Evolutionary conservation across 768 basidiomycete genomes (phyloP).

Genomic region (Russula abietina): DNA sequence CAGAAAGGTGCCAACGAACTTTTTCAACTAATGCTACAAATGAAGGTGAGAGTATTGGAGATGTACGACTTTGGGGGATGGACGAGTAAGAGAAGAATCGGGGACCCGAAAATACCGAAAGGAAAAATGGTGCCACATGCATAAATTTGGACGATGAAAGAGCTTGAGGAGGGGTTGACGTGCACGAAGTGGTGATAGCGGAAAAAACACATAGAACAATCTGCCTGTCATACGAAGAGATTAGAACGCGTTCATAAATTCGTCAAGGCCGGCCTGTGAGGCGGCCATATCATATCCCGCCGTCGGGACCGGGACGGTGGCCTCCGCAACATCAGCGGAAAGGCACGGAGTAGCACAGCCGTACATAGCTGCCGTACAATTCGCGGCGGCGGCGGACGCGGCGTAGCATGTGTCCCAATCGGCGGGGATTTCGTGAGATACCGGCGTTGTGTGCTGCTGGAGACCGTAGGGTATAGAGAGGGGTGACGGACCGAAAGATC

Average conservation of each 20-base stretch:
- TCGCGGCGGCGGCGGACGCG: background rate
- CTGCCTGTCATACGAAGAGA: background rate
- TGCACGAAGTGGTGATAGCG: background rate
- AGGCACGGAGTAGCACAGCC: background rate
- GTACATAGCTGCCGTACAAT: background rate
- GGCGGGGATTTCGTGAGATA: conserved; percentile 14
- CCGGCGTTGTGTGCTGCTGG: conserved; percentile 8
- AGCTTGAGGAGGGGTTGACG: too few relatives aligned
- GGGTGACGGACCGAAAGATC: conserved; percentile 9
- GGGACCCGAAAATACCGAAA: background rate
- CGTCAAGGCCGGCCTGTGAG: conserved; percentile 17
- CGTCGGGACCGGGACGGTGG: background rate
- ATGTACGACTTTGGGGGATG: background rate
- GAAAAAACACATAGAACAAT: background rate
- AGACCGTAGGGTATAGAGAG: conserved; percentile 17
- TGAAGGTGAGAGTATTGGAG: conserved; percentile 14
- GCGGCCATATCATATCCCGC: conserved; percentile 12
- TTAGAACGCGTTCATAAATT: conserved; percentile 16
- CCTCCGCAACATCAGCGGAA: background rate
- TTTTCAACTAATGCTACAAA: conserved; percentile 24
- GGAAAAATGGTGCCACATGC: background rate
- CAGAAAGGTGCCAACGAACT: conserved; percentile 8
- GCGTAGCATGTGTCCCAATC: conserved; percentile 13
- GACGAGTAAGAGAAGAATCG: background rate
- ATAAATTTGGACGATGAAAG: background rate